Evolutionary conservation across 1,284 basidiomycete species (phyloP).

Genomic region (Malassezia slooffiae): DNA sequence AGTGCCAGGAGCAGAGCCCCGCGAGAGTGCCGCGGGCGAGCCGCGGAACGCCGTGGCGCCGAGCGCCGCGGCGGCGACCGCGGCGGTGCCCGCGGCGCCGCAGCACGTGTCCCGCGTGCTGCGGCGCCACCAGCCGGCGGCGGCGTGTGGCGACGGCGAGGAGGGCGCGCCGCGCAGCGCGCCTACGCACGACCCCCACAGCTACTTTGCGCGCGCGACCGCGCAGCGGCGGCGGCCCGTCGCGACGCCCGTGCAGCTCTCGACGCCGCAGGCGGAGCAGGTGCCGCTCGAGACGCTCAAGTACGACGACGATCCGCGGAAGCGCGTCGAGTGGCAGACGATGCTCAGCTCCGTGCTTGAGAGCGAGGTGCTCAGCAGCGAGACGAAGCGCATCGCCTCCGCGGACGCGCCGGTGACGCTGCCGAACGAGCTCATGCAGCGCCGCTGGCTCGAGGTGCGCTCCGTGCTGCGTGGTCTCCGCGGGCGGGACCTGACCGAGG

Average conservation of each 20-base stretch:
- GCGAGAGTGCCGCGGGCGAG: no score
- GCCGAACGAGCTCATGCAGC: conserved; percentile 40
- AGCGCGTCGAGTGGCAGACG: conserved; percentile 45
- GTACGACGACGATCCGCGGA: conserved; percentile 16
- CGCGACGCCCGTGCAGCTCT: conserved; percentile 21
- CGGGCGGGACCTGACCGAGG: conserved; percentile 58
- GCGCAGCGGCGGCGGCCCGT: conserved; percentile 15
- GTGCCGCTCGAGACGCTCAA: conserved; percentile 4
- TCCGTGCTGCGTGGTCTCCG: conserved; percentile 58
- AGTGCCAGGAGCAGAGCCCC: no score
- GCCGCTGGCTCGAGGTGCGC: conserved; percentile 78
- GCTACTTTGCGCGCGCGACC: neutral
- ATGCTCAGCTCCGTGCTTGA: conserved; percentile 44
- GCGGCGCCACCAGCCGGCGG: no score
- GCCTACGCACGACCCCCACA: neutral
- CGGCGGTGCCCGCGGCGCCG: no score
- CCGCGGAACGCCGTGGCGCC: no score
- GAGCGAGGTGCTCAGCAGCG: conserved; percentile 42
- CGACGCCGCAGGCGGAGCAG: conserved; percentile 12
- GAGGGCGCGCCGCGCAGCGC: no score
- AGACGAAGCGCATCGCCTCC: conserved; percentile 47
- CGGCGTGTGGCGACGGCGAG: no score
- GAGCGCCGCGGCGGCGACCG: no score
- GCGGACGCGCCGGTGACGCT: conserved; percentile 38
- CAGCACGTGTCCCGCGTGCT: no score